Base-by-base conservation (phyloP, 257 asterid species). In the Solanum appendiculatum region DNA sequence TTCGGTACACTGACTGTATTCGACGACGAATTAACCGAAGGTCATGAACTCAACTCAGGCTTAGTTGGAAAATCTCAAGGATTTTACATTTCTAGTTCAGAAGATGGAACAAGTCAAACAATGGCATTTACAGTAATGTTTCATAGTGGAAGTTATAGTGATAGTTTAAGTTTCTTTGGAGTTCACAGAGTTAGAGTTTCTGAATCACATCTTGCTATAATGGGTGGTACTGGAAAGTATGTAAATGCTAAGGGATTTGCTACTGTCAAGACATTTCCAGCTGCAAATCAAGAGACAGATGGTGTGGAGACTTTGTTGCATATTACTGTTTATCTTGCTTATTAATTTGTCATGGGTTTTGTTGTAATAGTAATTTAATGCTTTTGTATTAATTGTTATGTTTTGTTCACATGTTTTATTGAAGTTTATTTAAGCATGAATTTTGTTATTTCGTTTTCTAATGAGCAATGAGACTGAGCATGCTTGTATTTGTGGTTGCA, bases 171-270 rank as follows among this genome's bases (percentile, higher is more conserved):
- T 90, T 93, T 96, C 20, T 96, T 94, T 29, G 99, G 99, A 1
- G 96, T 95, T 18, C 98, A 94, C 70, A 87, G 92, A 48, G 87
- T 94, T 2, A 93, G 91, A 4, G 95, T 86, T 18, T 93, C 99
- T 11, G 98, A 96, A 89, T 94, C 98, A 29, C 99, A 96, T 86
- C 89, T 96, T 83, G 98, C 98, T 4, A 87, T 96, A 14, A 93
- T 95, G 98, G 99, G 98, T 0, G 99, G 99, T 3, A 96, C 99
- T 0, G 99, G 99, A 31, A 95, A 95, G 89, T 94, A 91, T 36
- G 98, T 94, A 56, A 90, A 94, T 74, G 98, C 95, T 0, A 95
- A 94, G 84, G 99, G 98, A 1, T 86, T 92, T 36, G 99, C 99
- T 1, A 87, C 64, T 0, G 97, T 93, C 11, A 96, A 94, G 93